Base-by-base conservation (phyloP, 257 asterid species). In the Rauvolfia tetraphylla region DNA sequence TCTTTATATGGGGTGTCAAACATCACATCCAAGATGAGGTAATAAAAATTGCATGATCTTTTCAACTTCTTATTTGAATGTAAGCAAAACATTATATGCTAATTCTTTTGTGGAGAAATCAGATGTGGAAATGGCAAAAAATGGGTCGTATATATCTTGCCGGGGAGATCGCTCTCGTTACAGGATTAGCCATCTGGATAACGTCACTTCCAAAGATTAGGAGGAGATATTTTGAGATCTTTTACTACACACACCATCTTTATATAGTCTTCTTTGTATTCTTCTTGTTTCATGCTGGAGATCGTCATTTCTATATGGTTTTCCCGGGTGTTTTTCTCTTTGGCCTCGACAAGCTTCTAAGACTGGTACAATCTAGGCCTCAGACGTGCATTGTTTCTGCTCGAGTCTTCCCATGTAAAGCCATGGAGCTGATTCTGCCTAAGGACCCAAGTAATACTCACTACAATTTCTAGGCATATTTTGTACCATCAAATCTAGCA, bases 71-170 rank as follows among this genome's bases (percentile, higher is more conserved):
- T 59, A 34, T 41, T 33, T 11, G 27, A 68, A 56, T 5, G 59
- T 54, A 31, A n/a, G 18, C 33, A 72, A 73, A 54, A 15, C 25
- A 13, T 11, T 23, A 17, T 13, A 44, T 17, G 31, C 67, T 59
- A 78, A 12, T 36, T 62, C 68, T 53, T 41, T 0, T 59, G 22
- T 10, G 61, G 48, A 17, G 53, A 71, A 76, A 79, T 73, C 89
- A 92, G 98, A 89, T 93, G 85, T 93, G 97, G 97, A 88, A 77
- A 81, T 93, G 97, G 98, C 98, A 92, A 83, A 89, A 78, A 38
- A 85, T 81, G 36, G 96, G 97, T 9, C 77, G 97, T 11, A 87
- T 93, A 84, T 90, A 91, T 88, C 96, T 89, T 63, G 97, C 97
- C 0, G 98, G 98, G 71, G 97, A 90, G 87, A 83, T 91, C 39